phyloP scores from a whole-genome alignment of 1,284 basidiomycete species.

The Melanopsichium pennsylvanicum region DNA sequence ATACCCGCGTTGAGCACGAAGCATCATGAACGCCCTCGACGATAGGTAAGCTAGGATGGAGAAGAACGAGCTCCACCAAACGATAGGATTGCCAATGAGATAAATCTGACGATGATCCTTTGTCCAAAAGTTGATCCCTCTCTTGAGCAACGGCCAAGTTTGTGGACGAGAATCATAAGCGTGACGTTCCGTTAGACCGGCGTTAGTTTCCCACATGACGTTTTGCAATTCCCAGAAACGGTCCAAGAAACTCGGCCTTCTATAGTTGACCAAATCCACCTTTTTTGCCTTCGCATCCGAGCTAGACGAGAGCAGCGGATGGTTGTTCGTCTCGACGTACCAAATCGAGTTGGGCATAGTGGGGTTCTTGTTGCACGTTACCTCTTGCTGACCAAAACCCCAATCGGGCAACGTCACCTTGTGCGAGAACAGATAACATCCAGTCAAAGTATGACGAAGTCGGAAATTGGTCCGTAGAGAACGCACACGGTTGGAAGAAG shows the following conservation, averaged over 20 bases:
- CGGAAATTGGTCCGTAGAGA: conserved; percentile 85
- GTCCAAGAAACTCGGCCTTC: conserved; percentile 80
- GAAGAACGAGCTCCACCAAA: conserved; percentile 85
- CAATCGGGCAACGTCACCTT: conserved; percentile 96
- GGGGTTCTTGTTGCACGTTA: conserved; percentile 95
- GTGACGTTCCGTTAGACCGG: conserved; percentile 91
- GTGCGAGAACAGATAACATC: conserved; percentile 97
- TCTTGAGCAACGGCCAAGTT: conserved; percentile 84
- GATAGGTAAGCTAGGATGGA: conserved; percentile 76
- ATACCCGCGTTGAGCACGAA: conserved; percentile 89
- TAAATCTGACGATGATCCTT: conserved; percentile 95
- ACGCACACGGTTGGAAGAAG: conserved; percentile 73
- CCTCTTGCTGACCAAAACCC: conserved; percentile 98
- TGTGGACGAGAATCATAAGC: conserved; percentile 90
- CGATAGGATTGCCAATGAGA: conserved; percentile 88
- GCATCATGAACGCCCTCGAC: conserved; percentile 79
- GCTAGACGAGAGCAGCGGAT: conserved; percentile 68
- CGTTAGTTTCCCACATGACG: conserved; percentile 99
- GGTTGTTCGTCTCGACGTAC: conserved; percentile 87
- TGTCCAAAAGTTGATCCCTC: conserved; percentile 97
- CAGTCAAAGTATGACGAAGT: conserved; percentile 82
- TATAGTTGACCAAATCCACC: conserved; percentile 73
- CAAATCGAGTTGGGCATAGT: conserved; percentile 88
- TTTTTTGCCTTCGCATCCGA: conserved; percentile 17
- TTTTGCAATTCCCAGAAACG: conserved; percentile 92